A percentile compares a stretch with the other conserved stretches of the same genome.
Evolutionary conservation across 345 rosid genomes (phyloP).

Genomic region (Citrus hindsii): DNA sequence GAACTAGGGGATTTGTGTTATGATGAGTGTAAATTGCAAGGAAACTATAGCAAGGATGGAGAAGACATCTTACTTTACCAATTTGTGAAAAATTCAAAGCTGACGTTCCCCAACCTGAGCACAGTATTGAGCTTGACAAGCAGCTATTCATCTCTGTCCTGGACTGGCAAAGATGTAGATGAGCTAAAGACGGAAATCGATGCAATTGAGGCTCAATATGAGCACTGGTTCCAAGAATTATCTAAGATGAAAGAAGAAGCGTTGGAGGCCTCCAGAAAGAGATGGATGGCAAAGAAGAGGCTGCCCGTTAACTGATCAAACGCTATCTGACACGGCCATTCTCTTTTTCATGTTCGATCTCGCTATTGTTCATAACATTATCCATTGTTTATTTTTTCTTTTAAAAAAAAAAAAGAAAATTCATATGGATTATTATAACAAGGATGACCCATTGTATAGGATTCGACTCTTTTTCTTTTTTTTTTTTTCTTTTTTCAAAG

Average conservation of each 20-base stretch:
- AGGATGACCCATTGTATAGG: constrained; percentile 2
- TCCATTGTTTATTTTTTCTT: neutral
- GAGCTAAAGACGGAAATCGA: constrained; percentile 59
- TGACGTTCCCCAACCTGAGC: constrained; percentile 26
- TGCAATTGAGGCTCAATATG: constrained; percentile 63
- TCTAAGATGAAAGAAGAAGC: constrained; percentile 68
- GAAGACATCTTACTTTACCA: constrained; percentile 23
- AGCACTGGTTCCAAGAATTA: constrained; percentile 54
- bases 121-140: constrained; percentile 34
- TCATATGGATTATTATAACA: neutral
- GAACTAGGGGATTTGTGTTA: constrained; percentile 29
- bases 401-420: no score
- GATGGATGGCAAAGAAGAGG: constrained; percentile 53
- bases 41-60: constrained; percentile 17
- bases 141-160: constrained; percentile 30
- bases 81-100: constrained; percentile 20
- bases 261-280: constrained; percentile 52
- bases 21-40: constrained; percentile 23
- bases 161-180: constrained; percentile 28
- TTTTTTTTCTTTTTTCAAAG: neutral
- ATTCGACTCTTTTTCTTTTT: neutral
- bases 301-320: constrained; percentile 12
- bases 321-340: neutral
- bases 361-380: neutral
- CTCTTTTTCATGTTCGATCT: neutral